Evolutionary conservation across 225 moss, liverwort and hornwort genomes (phyloP), one percentile per base, ranked within the genome.

Genomic region (Marchantia paleacea): DNA sequence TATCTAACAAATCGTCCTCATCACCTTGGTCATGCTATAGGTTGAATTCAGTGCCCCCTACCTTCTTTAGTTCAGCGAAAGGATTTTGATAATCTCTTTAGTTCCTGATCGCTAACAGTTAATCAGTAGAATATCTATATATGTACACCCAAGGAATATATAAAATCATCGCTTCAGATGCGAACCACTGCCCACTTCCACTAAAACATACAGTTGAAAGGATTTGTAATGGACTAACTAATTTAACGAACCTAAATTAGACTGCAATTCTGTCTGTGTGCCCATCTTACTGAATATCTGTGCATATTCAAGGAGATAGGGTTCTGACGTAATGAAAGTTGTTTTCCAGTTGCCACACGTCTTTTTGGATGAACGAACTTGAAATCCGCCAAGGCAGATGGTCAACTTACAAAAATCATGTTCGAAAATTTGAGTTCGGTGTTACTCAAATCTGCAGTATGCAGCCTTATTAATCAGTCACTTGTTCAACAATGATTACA

Each of bases 381-480:
- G 66, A 66, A 66, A 50, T 14, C 1, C 75, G 19, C 20, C 58
- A 76, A 31, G 75, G 19, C 48, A 63, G 77, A 28, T 64, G 50
- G n/a, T 48, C 77, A 77, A 19, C 47, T 49, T 4, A 75, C 12
- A 30, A 25, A 14, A 55, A 14, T 57, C 55, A 39, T 52, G 50
- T 5, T 25, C 50, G 78, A n/a, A 55, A 31, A 25, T 65, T 51
- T 65, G 50, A 51, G 78, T 78, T 78, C n/a, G 50, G 78, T 78
- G 63, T 64, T 52, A 50, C 49, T 72, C 6, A 52, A 72, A 51
- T 51, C 51, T 52, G 51, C 19, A 48, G 25, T 19, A 72, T 3
- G 16, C 72, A n/a, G 51, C 11, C 22, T 13, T 5, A 72, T 22
- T 51, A 72, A 72, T n/a, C 72, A 72, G 0, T 51, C 24, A 24